Base-by-base conservation (phyloP, 768 basidiomycete genomes). In the Termitomyces eurrhizus region DNA sequence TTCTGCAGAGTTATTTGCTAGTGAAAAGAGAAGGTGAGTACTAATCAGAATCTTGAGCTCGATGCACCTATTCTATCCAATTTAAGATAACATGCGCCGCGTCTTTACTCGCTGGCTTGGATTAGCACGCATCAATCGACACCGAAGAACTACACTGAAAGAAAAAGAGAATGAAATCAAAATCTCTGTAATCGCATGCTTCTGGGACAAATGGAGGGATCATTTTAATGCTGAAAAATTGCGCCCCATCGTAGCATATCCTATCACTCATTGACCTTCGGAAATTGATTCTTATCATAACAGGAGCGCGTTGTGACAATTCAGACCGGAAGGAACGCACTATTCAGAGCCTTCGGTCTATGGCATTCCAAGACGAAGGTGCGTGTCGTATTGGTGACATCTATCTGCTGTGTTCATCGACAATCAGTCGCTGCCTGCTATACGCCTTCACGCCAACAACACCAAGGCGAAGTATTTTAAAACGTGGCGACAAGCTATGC, bases 1-100 rank as follows among this genome's bases (percentile, higher is more conserved):
- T 95, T n/a, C 84, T 94, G 82, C 87, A 92, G 68, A 93, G 90
- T 68, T 90, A 92, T 71, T 82, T 87, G 59, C 81, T 89, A 62
- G 85, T 94, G 49, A 92, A 90, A 71, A 82, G 82, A 48, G 90
- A 92, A 80, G 92, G 92, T 86, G 66, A 41, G 73, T 41, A 60
- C 55, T 35, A 49, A 13, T 39, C 14, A 18, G 11, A 16, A 16
- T 26, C 6, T 29, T 11, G 21, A 21, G 54, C n/a, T 18, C 4
- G 4, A 18, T 16, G 4, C 13, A 51, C 13, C 60, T 37, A 64
- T 61, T 48, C 52, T 32, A 29, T 49, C 16, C 29, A 9, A 35
- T 52, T 41, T 16, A 66, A 93, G 92, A 93, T 70, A 80, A 76
- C 58, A 78, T 87, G 65, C 83, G 85, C 49, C 83, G 84, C 41